A percentile compares a stretch with the other conserved stretches of the same genome.
phyloP scores from a whole-genome alignment of 495 filamentous ascomycete species.

The Talaromyces wortmannii region DNA sequence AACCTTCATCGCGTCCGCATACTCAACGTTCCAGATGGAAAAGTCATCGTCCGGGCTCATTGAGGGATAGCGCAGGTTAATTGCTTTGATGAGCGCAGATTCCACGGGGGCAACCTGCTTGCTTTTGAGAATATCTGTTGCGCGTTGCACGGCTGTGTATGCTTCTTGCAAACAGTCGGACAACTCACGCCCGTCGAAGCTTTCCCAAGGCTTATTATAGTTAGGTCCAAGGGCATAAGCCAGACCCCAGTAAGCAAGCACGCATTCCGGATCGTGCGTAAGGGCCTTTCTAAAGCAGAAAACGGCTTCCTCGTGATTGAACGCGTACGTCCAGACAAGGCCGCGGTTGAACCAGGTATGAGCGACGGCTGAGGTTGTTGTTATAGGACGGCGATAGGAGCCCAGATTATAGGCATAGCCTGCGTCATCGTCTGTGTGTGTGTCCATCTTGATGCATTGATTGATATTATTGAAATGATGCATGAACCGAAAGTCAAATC shows the following conservation, averaged over 20 bases:
- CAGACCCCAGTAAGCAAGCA: constrained; percentile 63
- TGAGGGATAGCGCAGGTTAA: constrained; percentile 48
- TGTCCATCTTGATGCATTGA: not conserved
- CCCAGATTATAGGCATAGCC: constrained; percentile 49
- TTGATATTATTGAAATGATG: too few species aligned
- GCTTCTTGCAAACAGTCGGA: constrained; percentile 34
- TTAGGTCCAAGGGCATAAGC: constrained; percentile 62
- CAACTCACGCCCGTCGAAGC: constrained; percentile 56
- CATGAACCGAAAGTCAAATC: too few species aligned
- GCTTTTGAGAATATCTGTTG: constrained; percentile 9
- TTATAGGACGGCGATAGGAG: constrained; percentile 37
- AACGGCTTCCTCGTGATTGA: constrained; percentile 26
- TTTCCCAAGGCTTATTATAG: constrained; percentile 68
- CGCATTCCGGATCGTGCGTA: constrained; percentile 10
- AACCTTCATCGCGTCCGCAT: constrained; percentile 52
- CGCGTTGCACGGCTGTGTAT: constrained; percentile 33
- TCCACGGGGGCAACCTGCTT: constrained; percentile 37
- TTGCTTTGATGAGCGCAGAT: constrained; percentile 48
- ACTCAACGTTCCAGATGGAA: constrained; percentile 45
- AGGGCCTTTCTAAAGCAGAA: constrained; percentile 10
- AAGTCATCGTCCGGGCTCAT: constrained; percentile 6
- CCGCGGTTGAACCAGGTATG: constrained; percentile 32
- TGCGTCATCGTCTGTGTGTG: not conserved
- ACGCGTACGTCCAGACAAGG: constrained; percentile 25
- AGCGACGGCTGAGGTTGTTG: constrained; percentile 22